Conservation (phyloP, 2,329 filamentous ascomycete genomes). For the Thelonectria olida region DNA sequence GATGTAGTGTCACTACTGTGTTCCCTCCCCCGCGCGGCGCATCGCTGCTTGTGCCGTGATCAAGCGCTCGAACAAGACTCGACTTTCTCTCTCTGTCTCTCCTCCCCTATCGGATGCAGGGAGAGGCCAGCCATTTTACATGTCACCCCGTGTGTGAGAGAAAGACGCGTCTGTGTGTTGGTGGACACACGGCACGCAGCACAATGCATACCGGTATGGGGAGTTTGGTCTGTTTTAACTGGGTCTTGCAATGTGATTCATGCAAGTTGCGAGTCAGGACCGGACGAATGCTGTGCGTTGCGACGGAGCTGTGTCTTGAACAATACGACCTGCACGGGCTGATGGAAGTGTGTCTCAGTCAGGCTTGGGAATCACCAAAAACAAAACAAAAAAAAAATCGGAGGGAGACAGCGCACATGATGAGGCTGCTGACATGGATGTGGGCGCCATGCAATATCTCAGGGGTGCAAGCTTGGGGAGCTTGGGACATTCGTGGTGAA, state of each 20-base stretch:
- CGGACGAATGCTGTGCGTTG: neutral
- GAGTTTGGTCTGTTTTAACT: slow-evolving; percentile 15
- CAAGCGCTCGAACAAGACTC: neutral
- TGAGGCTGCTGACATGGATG: slow-evolving; percentile 22
- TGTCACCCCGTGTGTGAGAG: neutral
- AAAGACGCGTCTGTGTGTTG: slow-evolving; percentile 18
- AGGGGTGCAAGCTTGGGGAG: neutral
- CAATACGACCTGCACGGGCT: neutral
- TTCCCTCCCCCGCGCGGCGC: neutral
- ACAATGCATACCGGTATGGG: neutral
- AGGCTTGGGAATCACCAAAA: neutral
- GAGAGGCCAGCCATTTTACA: neutral
- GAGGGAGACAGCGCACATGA: slow-evolving; percentile 11
- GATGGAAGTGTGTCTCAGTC: slow-evolving; percentile 1
- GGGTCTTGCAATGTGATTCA: slow-evolving; percentile 34
- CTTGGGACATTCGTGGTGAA: neutral
- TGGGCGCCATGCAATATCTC: slow-evolving; percentile 3
- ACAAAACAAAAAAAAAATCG: neutral
- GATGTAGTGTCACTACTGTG: too few species aligned
- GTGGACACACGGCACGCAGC: slow-evolving; percentile 1
- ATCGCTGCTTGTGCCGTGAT: neutral
- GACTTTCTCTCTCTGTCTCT: neutral
- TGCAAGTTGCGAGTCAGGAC: slow-evolving; percentile 38
- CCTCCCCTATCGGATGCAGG: neutral
- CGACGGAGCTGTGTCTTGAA: too few species aligned